A percentile compares a stretch with the other conserved stretches of the same genome.
Evolutionary conservation across 805 yeast genomes (phyloP).

Genomic region (Myxozyma lipomycoides): DNA sequence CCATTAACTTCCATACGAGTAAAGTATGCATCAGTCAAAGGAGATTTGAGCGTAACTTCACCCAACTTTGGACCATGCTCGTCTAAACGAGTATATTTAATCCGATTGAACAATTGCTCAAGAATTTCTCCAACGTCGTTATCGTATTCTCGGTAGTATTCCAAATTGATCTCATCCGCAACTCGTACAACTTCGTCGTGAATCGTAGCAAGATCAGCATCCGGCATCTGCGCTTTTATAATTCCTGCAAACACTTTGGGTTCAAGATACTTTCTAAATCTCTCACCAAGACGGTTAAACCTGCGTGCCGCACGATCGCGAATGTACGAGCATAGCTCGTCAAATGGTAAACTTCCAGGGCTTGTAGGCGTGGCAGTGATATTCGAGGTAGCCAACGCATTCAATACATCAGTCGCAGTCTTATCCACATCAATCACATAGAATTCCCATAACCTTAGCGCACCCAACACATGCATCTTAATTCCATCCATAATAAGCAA

Average conservation of each 20-base stretch:
- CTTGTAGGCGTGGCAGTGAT: constrained; percentile 11
- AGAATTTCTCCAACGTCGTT: constrained; percentile 63
- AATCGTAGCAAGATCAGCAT: constrained; percentile 39
- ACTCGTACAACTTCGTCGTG: constrained; percentile 34
- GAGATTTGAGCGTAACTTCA: constrained; percentile 50
- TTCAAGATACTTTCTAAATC: constrained; percentile 57
- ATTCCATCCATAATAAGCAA: constrained; percentile 62
- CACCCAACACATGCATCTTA: constrained; percentile 60
- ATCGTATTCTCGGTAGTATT: constrained; percentile 70
- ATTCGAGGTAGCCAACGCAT: constrained; percentile 16
- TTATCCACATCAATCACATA: constrained; percentile 62
- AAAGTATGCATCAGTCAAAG: constrained; percentile 83
- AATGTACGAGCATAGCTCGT: constrained; percentile 20
- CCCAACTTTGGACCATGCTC: constrained; percentile 80
- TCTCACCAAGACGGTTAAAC: constrained; percentile 44
- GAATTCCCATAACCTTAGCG: constrained; percentile 78
- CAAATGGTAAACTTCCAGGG: constrained; percentile 24
- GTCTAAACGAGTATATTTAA: constrained; percentile 71
- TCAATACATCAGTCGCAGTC: constrained; percentile 39
- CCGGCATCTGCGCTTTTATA: constrained; percentile 39
- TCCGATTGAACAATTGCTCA: constrained; percentile 69
- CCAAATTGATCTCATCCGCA: constrained; percentile 72
- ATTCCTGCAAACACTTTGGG: constrained; percentile 50
- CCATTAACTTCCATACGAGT: constrained; percentile 67
- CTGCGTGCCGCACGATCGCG: constrained; percentile 24